Conservation (phyloP, 73 alveolate genomes). For the Paramecium octaurelia region DNA sequence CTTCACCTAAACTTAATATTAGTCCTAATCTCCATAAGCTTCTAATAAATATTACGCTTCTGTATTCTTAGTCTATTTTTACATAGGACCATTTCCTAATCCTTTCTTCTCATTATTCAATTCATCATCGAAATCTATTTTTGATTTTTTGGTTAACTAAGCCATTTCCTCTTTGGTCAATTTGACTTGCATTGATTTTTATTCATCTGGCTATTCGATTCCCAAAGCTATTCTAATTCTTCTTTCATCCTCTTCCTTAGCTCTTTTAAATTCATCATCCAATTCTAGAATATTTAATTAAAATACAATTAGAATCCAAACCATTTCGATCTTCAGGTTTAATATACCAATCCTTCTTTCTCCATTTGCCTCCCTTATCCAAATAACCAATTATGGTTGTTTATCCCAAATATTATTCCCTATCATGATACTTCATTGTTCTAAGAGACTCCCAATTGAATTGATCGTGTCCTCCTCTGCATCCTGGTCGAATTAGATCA, state of each 20-base stretch:
- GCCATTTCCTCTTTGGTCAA: conserved; percentile 54
- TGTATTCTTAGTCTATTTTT: neutral
- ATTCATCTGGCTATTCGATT: conserved; percentile 61
- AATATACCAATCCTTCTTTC: conserved; percentile 94
- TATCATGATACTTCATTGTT: conserved; percentile 87
- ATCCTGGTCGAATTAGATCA: conserved; percentile 87
- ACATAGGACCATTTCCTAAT: conserved; percentile 38
- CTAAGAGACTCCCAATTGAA: conserved; percentile 98
- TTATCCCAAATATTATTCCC: conserved; percentile 95
- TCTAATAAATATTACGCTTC: conserved; percentile 45
- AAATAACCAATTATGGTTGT: conserved; percentile 91
- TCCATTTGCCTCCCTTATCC: conserved; percentile 99
- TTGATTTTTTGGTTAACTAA: neutral
- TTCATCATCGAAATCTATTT: conserved; percentile 33
- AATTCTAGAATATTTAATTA: neutral
- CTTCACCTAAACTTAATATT: conserved; percentile 14
- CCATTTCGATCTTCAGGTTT: conserved; percentile 50
- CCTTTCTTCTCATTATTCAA: neutral
- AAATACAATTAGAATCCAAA: conserved; percentile 3
- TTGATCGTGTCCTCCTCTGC: conserved; percentile 97
- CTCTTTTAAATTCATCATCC: conserved; percentile 50
- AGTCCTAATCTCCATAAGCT: conserved; percentile 48
- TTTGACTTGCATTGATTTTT: conserved; percentile 48
- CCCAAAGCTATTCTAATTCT: conserved; percentile 63
- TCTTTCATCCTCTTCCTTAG: conserved; percentile 61